These are phyloP conservation scores for Ganoderma boninense DNA, from an alignment of 1,284 basidiomycete genomes.

Conservation along the genomic window DNA sequence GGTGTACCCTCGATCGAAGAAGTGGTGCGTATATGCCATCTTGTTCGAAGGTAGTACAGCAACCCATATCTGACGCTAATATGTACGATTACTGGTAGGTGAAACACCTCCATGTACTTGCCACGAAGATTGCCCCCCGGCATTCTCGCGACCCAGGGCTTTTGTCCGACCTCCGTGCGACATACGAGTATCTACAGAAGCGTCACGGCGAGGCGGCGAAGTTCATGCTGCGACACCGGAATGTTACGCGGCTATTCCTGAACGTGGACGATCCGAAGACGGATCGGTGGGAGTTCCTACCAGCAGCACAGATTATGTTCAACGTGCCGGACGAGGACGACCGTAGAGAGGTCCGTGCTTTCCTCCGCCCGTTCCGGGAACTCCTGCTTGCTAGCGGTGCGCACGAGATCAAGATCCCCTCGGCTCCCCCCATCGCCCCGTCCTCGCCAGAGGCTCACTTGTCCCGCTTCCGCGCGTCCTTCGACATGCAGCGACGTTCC, in stretches of 20 bases:
- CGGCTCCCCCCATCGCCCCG: constrained; percentile 13
- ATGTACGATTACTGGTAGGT: constrained; percentile 39
- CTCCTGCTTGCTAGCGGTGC: constrained; percentile 46
- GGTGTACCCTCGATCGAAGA: constrained; percentile 48
- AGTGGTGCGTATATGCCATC: constrained; percentile 47
- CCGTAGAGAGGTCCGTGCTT: constrained; percentile 39
- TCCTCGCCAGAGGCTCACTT: constrained; percentile 32
- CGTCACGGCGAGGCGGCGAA: constrained; percentile 32
- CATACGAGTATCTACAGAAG: constrained; percentile 49
- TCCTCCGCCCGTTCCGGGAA: constrained; percentile 42
- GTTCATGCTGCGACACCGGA: constrained; percentile 8
- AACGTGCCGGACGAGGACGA: constrained; percentile 40
- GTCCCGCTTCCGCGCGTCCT: constrained; percentile 31
- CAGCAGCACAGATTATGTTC: constrained; percentile 45
- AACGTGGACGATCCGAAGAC: constrained; percentile 46
- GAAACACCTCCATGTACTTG: constrained; percentile 46
- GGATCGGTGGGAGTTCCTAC: constrained; percentile 43
- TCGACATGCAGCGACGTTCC: constrained; percentile 41
- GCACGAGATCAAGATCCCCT: constrained; percentile 34
- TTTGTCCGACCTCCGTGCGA: constrained; percentile 44
- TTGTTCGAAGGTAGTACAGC: not conserved
- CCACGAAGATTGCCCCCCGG: constrained; percentile 36
- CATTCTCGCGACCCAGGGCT: constrained; percentile 36
- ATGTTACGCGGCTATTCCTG: constrained; percentile 43
- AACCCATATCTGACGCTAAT: not conserved